These are phyloP conservation scores for Solanum chacoense DNA, from an alignment of 305 asterid genomes.

Conservation along the genomic window DNA sequence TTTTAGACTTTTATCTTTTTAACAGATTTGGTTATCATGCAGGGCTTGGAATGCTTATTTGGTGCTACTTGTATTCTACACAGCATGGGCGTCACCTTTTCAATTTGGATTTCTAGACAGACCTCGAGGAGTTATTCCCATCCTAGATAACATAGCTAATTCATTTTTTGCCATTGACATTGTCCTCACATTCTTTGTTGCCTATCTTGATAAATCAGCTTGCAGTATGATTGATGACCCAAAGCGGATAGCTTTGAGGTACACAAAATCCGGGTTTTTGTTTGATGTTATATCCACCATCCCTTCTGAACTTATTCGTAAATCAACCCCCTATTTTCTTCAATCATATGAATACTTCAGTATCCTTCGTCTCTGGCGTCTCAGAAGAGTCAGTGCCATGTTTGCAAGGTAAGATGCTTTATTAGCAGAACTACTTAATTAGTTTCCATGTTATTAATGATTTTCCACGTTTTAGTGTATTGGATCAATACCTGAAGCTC, in stretches of 20 bases:
- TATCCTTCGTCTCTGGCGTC: conserved; percentile 90
- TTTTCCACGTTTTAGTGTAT: neutral
- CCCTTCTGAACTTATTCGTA: conserved; percentile 39
- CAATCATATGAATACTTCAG: conserved; percentile 39
- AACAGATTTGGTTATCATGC: conserved; percentile 10
- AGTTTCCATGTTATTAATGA: neutral
- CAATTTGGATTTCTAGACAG: conserved; percentile 58
- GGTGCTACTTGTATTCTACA: conserved; percentile 62
- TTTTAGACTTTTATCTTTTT: neutral
- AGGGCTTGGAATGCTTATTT: conserved; percentile 59
- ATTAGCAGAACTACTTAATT: neutral
- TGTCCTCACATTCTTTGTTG: conserved; percentile 60
- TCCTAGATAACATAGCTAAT: conserved; percentile 51
- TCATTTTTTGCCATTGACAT: conserved; percentile 51
- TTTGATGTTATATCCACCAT: conserved; percentile 54
- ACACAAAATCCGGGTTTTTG: conserved; percentile 39
- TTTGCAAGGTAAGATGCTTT: conserved; percentile 37
- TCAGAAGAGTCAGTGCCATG: conserved; percentile 64
- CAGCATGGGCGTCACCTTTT: conserved; percentile 84
- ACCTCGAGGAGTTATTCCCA: conserved; percentile 28
- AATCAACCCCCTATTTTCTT: conserved; percentile 17
- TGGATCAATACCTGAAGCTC: no score
- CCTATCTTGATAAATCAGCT: conserved; percentile 55
- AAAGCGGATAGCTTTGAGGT: conserved; percentile 42
- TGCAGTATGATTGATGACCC: conserved; percentile 47